phyloP scores from a whole-genome alignment of 345 rosid species.

The Abelmoschus esculentus region DNA sequence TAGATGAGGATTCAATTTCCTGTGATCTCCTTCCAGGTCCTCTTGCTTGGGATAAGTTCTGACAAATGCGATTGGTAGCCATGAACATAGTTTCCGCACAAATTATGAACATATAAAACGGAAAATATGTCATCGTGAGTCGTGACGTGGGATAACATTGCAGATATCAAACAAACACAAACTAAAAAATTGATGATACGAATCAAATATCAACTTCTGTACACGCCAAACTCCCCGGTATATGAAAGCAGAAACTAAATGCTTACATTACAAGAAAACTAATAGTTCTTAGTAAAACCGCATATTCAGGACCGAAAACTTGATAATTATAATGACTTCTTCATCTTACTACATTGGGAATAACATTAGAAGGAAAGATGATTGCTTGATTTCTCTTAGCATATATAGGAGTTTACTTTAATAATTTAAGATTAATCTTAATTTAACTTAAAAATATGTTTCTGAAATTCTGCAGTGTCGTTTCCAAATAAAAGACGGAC shows the following conservation, averaged over 20 bases:
- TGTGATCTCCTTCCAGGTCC: slow-evolving; percentile 55
- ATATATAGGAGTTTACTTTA: background rate
- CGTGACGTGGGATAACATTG: background rate
- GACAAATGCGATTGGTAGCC: slow-evolving; percentile 8
- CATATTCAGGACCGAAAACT: background rate
- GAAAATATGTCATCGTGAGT: background rate
- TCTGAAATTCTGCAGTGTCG: background rate
- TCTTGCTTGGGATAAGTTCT: slow-evolving; percentile 65
- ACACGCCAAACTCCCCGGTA: background rate
- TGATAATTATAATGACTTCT: background rate
- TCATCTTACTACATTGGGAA: too few species aligned
- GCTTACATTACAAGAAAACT: background rate
- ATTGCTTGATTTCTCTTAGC: background rate
- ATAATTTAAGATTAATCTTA: background rate
- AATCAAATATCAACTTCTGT: background rate
- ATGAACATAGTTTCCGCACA: background rate
- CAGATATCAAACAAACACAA: background rate
- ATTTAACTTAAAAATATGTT: background rate
- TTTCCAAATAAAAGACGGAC: background rate
- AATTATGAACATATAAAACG: background rate
- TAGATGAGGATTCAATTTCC: slow-evolving; percentile 48
- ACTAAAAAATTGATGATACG: background rate
- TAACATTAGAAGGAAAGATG: background rate
- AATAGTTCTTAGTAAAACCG: background rate
- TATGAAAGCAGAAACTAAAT: background rate